Evolutionary conservation across 305 asterid genomes (phyloP).

Genomic region (Solanum hybrid): DNA sequence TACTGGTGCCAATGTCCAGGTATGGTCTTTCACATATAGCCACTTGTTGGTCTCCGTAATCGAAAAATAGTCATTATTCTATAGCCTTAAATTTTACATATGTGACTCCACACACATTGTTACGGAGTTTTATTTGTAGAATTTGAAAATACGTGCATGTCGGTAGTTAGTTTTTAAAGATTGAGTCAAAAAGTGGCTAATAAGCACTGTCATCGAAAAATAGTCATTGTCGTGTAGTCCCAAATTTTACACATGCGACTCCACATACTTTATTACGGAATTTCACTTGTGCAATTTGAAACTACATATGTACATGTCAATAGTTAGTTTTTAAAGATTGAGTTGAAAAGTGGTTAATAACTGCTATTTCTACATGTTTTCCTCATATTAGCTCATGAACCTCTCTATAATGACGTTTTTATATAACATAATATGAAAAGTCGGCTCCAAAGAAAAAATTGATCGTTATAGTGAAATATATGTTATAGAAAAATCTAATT

Average conservation of each 20-base stretch:
- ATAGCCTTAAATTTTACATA: neutral
- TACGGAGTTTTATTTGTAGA: neutral
- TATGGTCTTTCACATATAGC: neutral
- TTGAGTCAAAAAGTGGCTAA: neutral
- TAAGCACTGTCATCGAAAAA: neutral
- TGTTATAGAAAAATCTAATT: neutral
- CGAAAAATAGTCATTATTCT: neutral
- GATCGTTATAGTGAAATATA: no score
- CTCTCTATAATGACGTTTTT: no score
- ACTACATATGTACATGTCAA: neutral
- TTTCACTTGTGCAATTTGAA: neutral
- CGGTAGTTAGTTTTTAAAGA: neutral
- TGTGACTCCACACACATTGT: neutral
- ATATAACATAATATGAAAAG: no score
- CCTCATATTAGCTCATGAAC: no score
- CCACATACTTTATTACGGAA: neutral
- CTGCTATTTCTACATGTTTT: neutral
- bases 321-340: neutral
- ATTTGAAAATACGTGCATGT: neutral
- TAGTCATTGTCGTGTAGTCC: neutral
- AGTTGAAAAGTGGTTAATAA: neutral
- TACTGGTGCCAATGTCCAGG: slow-evolving; percentile 1
- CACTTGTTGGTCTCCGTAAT: neutral
- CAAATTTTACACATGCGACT: neutral
- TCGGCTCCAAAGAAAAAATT: neutral